phyloP scores from a whole-genome alignment of 768 basidiomycete genomes.

The Ramaria sp. region DNA sequence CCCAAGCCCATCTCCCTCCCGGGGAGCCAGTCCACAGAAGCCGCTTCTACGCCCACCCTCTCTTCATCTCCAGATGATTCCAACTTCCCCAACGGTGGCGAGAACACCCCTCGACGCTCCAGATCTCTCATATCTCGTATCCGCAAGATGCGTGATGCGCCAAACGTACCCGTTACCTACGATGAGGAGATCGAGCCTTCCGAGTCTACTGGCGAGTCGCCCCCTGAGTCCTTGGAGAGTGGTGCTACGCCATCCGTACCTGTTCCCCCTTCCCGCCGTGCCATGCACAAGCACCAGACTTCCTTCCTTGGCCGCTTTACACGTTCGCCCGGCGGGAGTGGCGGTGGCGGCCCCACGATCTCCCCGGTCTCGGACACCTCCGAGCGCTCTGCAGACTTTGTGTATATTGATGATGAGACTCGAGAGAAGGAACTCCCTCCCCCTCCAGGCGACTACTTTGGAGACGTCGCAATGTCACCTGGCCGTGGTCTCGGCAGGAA shows the following conservation, averaged over 20 bases:
- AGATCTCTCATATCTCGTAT: slow-evolving; percentile 85
- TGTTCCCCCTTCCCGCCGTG: slow-evolving; percentile 26
- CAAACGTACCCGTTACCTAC: slow-evolving; percentile 59
- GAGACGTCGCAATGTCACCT: slow-evolving; percentile 20
- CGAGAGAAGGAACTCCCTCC: slow-evolving; percentile 46
- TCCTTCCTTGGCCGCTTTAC: slow-evolving; percentile 71
- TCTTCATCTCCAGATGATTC: slow-evolving; percentile 27
- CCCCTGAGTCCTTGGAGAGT: slow-evolving; percentile 33
- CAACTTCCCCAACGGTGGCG: slow-evolving; percentile 24
- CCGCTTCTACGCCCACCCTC: slow-evolving; percentile 24
- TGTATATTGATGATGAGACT: slow-evolving; percentile 45
- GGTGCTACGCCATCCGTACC: slow-evolving; percentile 15
- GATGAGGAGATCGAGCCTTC: slow-evolving; percentile 34
- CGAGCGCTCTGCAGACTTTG: slow-evolving; percentile 33
- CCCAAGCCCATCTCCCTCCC: slow-evolving; percentile 76
- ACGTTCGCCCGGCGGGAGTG: slow-evolving; percentile 19
- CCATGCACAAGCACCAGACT: slow-evolving; percentile 63
- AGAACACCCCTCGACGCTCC: slow-evolving; percentile 50
- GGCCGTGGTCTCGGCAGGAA: slow-evolving; percentile 47
- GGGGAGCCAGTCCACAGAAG: slow-evolving; percentile 24
- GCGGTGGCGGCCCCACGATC: slow-evolving; percentile 26
- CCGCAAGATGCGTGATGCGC: slow-evolving; percentile 78
- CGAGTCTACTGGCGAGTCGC: slow-evolving; percentile 22
- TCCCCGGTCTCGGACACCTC: slow-evolving; percentile 17
- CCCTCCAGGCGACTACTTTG: slow-evolving; percentile 43